phyloP scores from a whole-genome alignment of 192 early-diverging fungal species.

The Coemansia sp. region DNA sequence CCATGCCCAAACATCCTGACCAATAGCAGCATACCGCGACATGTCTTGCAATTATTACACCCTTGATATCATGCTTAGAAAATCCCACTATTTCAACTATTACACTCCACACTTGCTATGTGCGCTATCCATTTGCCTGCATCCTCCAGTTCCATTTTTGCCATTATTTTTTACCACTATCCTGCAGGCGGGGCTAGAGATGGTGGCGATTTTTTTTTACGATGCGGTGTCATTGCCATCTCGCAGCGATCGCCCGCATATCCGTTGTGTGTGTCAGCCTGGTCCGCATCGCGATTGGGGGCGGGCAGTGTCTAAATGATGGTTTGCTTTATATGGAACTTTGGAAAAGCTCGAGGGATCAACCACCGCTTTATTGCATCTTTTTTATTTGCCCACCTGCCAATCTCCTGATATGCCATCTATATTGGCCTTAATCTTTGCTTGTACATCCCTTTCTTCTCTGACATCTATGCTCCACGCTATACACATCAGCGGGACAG shows the following conservation, averaged over 20 bases:
- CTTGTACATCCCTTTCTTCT: background rate
- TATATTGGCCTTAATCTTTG: background rate
- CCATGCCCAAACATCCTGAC: background rate
- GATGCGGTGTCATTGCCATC: conserved; percentile 9
- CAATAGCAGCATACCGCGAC: background rate
- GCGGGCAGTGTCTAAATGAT: background rate
- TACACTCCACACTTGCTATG: background rate
- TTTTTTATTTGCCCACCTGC: background rate
- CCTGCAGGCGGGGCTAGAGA: background rate
- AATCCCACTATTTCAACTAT: background rate
- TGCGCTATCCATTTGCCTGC: background rate
- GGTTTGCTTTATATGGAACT: background rate
- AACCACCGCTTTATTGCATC: background rate
- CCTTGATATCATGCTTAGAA: background rate
- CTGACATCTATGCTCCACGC: background rate
- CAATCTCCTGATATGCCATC: conserved; percentile 2
- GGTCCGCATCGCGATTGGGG: background rate
- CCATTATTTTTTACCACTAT: background rate
- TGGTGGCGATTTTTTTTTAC: background rate
- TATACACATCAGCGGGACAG: background rate
- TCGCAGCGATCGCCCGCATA: conserved; percentile 5
- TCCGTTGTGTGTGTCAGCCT: background rate
- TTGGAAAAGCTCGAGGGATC: background rate
- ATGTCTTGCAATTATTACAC: background rate
- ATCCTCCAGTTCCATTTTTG: background rate